Percentiles rank a stretch among this genome's conserved stretches.
Evolutionary conservation across 139 green algal genomes (phyloP).

Genomic region (Protoeuglena noctilucae): DNA sequence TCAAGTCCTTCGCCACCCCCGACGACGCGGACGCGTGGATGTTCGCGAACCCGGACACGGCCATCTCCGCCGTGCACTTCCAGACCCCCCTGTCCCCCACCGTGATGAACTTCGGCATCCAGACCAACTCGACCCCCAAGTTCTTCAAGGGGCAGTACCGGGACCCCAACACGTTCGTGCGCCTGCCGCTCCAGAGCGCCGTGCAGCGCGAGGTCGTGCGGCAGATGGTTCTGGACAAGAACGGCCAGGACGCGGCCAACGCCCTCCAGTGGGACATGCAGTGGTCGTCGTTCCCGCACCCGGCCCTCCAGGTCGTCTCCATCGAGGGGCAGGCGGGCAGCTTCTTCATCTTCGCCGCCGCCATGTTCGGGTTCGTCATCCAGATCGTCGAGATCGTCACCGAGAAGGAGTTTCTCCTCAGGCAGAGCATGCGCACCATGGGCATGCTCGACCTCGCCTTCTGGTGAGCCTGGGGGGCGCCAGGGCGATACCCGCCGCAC

Average conservation of each 20-base stretch:
- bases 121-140: conserved; percentile 66
- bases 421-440: conserved; percentile 66
- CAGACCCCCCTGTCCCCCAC: neutral
- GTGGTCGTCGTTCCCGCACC: conserved; percentile 56
- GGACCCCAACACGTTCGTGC: conserved; percentile 45
- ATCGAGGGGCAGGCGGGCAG: conserved; percentile 48
- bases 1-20: conserved; percentile 33
- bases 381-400: conserved; percentile 1
- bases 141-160: conserved; percentile 58
- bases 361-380: conserved; percentile 81
- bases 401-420: conserved; percentile 18
- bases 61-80: conserved; percentile 47
- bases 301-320: conserved; percentile 36
- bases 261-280: conserved; percentile 26
- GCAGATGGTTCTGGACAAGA: conserved; percentile 15
- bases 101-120: conserved; percentile 47
- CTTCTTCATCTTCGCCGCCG: conserved; percentile 79
- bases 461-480: conserved; percentile 72
- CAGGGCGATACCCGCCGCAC: no score
- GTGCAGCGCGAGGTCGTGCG: conserved; percentile 51
- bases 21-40: conserved; percentile 47
- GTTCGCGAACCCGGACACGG: conserved; percentile 36
- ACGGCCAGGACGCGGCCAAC: neutral
- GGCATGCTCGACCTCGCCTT: conserved; percentile 73
- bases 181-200: conserved; percentile 62